Conservation (phyloP, 108 stramenopile genomes). For the Cyclotella choctawhatcheeana region DNA sequence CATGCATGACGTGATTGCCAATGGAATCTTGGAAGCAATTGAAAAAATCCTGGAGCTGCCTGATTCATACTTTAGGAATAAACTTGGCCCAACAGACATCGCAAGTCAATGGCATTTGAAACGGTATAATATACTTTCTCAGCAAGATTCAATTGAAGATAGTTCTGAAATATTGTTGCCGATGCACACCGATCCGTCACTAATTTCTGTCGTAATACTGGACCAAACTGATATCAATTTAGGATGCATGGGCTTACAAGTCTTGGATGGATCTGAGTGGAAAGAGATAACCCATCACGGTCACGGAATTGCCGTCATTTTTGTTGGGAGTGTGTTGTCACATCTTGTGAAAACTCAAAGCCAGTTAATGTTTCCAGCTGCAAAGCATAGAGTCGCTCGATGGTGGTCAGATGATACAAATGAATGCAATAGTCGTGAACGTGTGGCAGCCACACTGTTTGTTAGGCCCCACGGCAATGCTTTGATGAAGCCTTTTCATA, state of each 20-base stretch:
- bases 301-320: conserved; percentile 73
- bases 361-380: conserved; percentile 61
- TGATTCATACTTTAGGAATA: conserved; percentile 59
- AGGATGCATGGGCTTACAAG: conserved; percentile 67
- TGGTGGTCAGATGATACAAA: conserved; percentile 5
- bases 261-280: conserved; percentile 50
- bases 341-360: conserved; percentile 62
- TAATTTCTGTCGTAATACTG: conserved; percentile 79
- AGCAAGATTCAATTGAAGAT: conserved; percentile 8
- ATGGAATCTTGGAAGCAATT: conserved; percentile 57
- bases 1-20: conserved; percentile 61
- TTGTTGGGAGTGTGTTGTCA: conserved; percentile 77
- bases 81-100: conserved; percentile 61
- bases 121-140: conserved; percentile 60
- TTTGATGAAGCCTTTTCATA: conserved; percentile 54
- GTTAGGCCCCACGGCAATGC: conserved; percentile 67
- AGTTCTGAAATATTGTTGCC: conserved; percentile 45
- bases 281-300: conserved; percentile 64
- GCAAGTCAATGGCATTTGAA: conserved; percentile 89
- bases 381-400: conserved; percentile 71
- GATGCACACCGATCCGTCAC: conserved; percentile 85
- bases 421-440: background rate
- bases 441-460: conserved; percentile 83
- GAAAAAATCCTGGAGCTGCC: conserved; percentile 57
- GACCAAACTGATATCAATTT: conserved; percentile 49